A percentile compares a stretch with the other conserved stretches of the same genome.
These are phyloP conservation scores for Glonium stellatum DNA, from an alignment of 495 filamentous ascomycete species.

Conservation along the genomic window DNA sequence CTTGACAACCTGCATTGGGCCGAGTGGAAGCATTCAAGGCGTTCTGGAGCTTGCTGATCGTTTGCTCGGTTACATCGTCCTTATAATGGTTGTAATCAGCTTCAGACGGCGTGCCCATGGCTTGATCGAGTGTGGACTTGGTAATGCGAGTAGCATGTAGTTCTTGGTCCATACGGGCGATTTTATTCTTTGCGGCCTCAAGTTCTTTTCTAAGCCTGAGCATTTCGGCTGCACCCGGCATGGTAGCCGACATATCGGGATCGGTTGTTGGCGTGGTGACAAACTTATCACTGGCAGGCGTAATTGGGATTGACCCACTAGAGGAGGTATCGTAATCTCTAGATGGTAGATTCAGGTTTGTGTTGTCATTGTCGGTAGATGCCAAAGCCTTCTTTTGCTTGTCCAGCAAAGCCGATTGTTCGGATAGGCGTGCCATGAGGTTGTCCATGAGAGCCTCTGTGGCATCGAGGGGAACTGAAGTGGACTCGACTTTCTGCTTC, in stretches of 20 bases:
- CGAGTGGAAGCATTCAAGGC: conserved; percentile 49
- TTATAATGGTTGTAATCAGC: conserved; percentile 43
- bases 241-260: conserved; percentile 30
- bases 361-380: conserved; percentile 2
- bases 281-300: conserved; percentile 50
- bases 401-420: conserved; percentile 54
- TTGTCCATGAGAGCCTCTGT: conserved; percentile 46
- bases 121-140: conserved; percentile 68
- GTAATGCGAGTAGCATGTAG: conserved; percentile 69
- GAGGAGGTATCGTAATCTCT: conserved; percentile 37
- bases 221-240: conserved; percentile 44
- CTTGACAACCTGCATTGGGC: conserved; percentile 47
- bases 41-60: conserved; percentile 47
- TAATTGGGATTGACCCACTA: conserved; percentile 49
- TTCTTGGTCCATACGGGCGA: conserved; percentile 77
- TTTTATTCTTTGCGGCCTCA: conserved; percentile 67
- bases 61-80: conserved; percentile 47
- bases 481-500: conserved; percentile 45
- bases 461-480: conserved; percentile 32
- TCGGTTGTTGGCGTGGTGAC: conserved; percentile 41
- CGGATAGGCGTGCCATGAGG: conserved; percentile 58
- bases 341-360: conserved; percentile 9
- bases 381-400: conserved; percentile 44
- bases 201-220: conserved; percentile 64
- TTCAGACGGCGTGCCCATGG: conserved; percentile 56